Percentiles rank a stretch among this genome's conserved stretches.
phyloP scores from a whole-genome alignment of 768 basidiomycete genomes.

The Tricholoma sp. region DNA sequence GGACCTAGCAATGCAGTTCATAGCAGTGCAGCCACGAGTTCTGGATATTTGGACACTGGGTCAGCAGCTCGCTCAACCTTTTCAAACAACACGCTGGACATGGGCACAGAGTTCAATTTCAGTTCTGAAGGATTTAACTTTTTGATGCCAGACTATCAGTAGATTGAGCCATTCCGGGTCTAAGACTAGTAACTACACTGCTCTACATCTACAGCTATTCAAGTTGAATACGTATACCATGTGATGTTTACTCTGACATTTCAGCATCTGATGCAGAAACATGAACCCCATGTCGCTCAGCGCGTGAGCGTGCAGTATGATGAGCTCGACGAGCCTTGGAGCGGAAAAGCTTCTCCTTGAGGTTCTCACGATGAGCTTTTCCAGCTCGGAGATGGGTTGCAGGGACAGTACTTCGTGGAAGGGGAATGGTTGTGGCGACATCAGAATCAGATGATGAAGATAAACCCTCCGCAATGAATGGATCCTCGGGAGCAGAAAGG shows the following conservation, averaged over 20 bases:
- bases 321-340: not conserved
- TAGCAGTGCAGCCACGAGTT: not conserved
- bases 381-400: not conserved
- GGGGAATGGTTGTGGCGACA: not conserved
- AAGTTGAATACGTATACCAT: not conserved
- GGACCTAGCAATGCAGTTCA: not conserved
- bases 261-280: not conserved
- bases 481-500: slow-evolving; percentile 9
- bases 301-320: not conserved
- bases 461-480: slow-evolving; percentile 14
- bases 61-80: not conserved
- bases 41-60: not conserved
- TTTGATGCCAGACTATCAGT: too few relatives aligned
- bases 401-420: not conserved
- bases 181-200: too few relatives aligned
- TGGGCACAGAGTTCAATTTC: too few relatives aligned
- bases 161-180: too few relatives aligned
- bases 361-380: not conserved
- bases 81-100: not conserved
- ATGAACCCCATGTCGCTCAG: not conserved
- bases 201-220: too few relatives aligned
- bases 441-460: slow-evolving; percentile 5
- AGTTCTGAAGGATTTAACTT: too few relatives aligned
- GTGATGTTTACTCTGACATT: not conserved
- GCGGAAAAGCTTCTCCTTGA: too few relatives aligned